Evolutionary conservation across 176 grass and related monocot species (phyloP), one percentile per base, ranked within the genome.

Genomic region (Oryza nivara): DNA sequence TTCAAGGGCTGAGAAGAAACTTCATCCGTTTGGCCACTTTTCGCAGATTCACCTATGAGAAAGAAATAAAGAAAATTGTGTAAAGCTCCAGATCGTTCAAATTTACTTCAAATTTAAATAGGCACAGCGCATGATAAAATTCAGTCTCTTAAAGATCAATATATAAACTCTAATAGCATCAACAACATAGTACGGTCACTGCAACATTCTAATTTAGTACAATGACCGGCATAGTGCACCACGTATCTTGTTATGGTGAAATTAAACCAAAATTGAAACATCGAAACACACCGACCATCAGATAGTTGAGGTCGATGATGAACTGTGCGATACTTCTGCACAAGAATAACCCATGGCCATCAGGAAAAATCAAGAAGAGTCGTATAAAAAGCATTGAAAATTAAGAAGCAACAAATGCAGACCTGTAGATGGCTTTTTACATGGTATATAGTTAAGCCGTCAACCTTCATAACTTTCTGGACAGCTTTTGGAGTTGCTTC

Each of bases 361-460:
- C 63, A 86, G 68, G 73, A 82, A 74, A 80, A 69, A 72, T 7
- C 17, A n/a, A 86, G 35, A 40, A 91, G 28, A 36, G 40, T 11
- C 10, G 67, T 12, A 66, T 16, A 65, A 0, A 9, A 71, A 35
- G 20, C 65, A 47, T 9, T 65, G 16, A 41, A 66, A 75, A 85
- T 10, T 10, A 44, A 74, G 35, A 36, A 46, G 72, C 38, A 76
- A 41, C 11, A 60, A 68, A 77, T 38, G 6, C 12, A 82, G 41
- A 97, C 94, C 89, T 92, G 94, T 36, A 97, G 80, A 87, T 97
- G 94, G 82, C 92, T 97, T 86, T 97, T 97, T 49, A 94, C 89
- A 84, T 97, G 92, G 83, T 94, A 97, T 97, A 94, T 92, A 73
- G 83, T 97, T 87, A 97, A 80, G 6, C 94, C 83, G 64, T 97